Evolutionary conservation across 805 yeast genomes (phyloP), one percentile per base, ranked within the genome.

Genomic region (Nakazawaea siamensis): DNA sequence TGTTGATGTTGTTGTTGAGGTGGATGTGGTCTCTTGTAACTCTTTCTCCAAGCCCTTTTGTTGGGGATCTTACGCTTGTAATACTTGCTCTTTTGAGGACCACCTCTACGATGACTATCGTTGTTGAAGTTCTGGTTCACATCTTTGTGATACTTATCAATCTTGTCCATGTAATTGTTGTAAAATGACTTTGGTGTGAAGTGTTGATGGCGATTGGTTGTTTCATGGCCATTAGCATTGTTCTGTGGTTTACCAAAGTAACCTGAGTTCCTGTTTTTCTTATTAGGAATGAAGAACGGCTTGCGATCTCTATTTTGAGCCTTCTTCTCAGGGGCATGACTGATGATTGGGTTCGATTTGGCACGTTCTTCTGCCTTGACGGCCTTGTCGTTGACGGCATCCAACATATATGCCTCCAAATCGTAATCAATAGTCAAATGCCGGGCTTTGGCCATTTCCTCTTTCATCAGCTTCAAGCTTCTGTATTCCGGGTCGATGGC

Each of bases 401-500:
- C 61, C 33, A 56, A 52, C 23, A 20, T 20, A 20, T 20, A 20
- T 10, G 7, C 23, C 23, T 8, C 10, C 10, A 20, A 20, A 34
- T 83, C 94, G 46, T 85, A 95, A 57, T 88, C 96, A 41, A 84
- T 73, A 8, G 96, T 85, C 58, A 88, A 78, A 43, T 68, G 76
- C 35, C 73, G 71, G 21, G 85, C 68, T 34, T 64, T 66, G 16
- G 57, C 48, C 34, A 90, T 57, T 45, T 84, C 90, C 4, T 57
- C 54, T 44, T 72, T 73, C 66, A 87, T 73, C 35, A 60, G 60
- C 2, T 52, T 50, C 40, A 90, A 61, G 48, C 79, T 78, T 50
- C 97, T 76, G 58, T 88, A 85, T 18, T 70, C 68, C 1, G 97
- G 97, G 59, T 88, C 95, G 38, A 90, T 71, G 10, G 94, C 80